Conservation (phyloP, 441 rosid species). For the Bruguiera hainesii region DNA sequence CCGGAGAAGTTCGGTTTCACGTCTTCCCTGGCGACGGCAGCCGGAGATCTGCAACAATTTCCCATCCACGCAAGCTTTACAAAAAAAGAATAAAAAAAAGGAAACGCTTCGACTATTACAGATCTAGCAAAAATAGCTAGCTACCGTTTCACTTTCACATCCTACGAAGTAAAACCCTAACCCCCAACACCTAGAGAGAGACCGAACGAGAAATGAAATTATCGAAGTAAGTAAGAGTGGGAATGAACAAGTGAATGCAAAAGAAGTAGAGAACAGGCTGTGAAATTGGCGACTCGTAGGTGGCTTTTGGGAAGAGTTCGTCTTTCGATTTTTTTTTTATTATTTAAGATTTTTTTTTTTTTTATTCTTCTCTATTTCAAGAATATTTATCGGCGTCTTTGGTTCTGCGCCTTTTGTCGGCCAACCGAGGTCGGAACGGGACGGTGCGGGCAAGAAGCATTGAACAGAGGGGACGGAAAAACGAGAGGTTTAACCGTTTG, state of each 20-base stretch:
- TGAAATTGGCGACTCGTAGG: slow-evolving; percentile 17
- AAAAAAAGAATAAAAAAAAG: neutral
- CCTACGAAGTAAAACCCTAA: slow-evolving; percentile 25
- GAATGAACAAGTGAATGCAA: slow-evolving; percentile 1
- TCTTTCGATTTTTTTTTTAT: slow-evolving; percentile 17
- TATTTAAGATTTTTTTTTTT: neutral
- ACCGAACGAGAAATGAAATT: neutral
- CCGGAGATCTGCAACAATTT: slow-evolving; percentile 99
- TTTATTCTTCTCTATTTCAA: neutral
- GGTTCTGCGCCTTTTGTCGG: slow-evolving; percentile 42
- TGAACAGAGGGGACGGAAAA: no score
- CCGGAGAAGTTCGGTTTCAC: slow-evolving; percentile 81
- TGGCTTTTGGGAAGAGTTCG: slow-evolving; percentile 21
- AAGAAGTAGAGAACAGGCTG: slow-evolving; percentile 3
- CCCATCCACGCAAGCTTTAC: slow-evolving; percentile 43
- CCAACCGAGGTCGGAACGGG: slow-evolving; percentile 34
- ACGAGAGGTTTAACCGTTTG: no score
- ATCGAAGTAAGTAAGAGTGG: neutral
- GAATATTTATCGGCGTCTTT: slow-evolving; percentile 17
- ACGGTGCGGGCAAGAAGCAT: slow-evolving; percentile 7
- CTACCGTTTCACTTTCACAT: slow-evolving; percentile 60
- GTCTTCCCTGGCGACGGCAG: slow-evolving; percentile 95
- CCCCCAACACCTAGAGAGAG: neutral
- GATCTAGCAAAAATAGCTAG: slow-evolving; percentile 37
- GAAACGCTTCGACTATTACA: neutral